These are phyloP conservation scores for Hyaloperonospora brassicae DNA, from an alignment of 352 stramenopile genomes.

Conservation along the genomic window DNA sequence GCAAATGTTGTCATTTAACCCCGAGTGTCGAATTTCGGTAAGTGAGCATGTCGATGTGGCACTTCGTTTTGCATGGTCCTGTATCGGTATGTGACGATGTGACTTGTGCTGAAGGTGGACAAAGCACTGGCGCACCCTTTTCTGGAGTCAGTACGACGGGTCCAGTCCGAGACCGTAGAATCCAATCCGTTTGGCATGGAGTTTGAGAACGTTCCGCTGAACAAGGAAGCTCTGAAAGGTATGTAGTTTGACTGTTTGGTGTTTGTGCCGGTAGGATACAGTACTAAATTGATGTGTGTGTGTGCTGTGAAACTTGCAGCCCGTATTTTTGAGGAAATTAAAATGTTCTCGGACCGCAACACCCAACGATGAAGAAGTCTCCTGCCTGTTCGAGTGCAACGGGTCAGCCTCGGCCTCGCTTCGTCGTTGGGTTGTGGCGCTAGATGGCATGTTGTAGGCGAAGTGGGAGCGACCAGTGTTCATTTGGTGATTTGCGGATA, in stretches of 20 bases:
- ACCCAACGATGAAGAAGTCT: slow-evolving; percentile 56
- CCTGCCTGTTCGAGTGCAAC: slow-evolving; percentile 18
- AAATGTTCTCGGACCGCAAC: slow-evolving; percentile 67
- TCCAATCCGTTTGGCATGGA: slow-evolving; percentile 81
- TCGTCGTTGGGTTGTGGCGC: slow-evolving; percentile 6
- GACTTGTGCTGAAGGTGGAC: slow-evolving; percentile 43
- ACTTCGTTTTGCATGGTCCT: neutral
- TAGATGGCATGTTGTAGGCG: slow-evolving; percentile 11
- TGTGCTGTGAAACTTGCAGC: slow-evolving; percentile 28
- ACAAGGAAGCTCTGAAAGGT: slow-evolving; percentile 85
- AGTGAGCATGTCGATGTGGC: slow-evolving; percentile 2
- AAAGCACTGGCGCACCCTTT: slow-evolving; percentile 80
- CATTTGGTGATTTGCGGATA: slow-evolving; percentile 21
- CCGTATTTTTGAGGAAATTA: slow-evolving; percentile 85
- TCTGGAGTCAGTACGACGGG: slow-evolving; percentile 64
- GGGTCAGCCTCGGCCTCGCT: slow-evolving; percentile 9
- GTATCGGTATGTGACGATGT: slow-evolving; percentile 3
- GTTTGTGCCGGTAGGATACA: neutral
- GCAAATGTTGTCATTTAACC: slow-evolving; percentile 78
- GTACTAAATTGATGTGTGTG: slow-evolving; percentile 1
- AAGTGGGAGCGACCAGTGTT: slow-evolving; percentile 17
- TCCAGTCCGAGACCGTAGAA: slow-evolving; percentile 68
- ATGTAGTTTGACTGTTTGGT: slow-evolving; percentile 5
- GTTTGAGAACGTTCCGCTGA: slow-evolving; percentile 80
- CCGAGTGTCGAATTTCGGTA: slow-evolving; percentile 76